Evolutionary conservation across 441 rosid species (phyloP).

Genomic region (Adansonia rubrostipa): DNA sequence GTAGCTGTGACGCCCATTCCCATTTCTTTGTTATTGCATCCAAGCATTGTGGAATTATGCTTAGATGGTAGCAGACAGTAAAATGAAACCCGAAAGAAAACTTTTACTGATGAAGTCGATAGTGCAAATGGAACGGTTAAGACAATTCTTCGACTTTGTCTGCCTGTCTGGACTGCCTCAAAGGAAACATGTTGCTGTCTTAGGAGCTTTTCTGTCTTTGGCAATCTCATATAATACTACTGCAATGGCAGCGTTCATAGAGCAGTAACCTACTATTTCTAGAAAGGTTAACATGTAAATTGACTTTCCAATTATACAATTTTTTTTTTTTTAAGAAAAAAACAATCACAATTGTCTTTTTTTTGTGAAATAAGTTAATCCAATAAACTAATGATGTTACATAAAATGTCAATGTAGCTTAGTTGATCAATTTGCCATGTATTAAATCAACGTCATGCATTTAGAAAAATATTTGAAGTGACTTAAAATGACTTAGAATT

Average conservation of each 20-base stretch:
- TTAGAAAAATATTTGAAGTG: too few species aligned
- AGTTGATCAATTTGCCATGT: too few species aligned
- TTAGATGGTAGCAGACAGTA: not conserved
- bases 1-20: not conserved
- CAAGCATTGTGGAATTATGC: not conserved
- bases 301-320: too few species aligned
- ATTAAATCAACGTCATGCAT: too few species aligned
- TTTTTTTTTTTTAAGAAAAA: not conserved
- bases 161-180: not conserved
- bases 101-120: not conserved
- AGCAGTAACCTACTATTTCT: not conserved
- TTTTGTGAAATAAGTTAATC: not conserved
- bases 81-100: not conserved
- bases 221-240: conserved; percentile 6
- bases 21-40: not conserved
- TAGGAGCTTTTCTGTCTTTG: not conserved
- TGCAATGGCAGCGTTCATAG: conserved; percentile 5
- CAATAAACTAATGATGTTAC: not conserved
- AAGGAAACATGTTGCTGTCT: not conserved
- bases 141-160: not conserved
- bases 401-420: too few species aligned
- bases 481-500: too few species aligned
- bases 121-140: not conserved
- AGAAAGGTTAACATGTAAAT: not conserved
- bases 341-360: not conserved